These are phyloP conservation scores for Leccinum uliginosum DNA, from an alignment of 768 basidiomycete species.

Conservation along the genomic window DNA sequence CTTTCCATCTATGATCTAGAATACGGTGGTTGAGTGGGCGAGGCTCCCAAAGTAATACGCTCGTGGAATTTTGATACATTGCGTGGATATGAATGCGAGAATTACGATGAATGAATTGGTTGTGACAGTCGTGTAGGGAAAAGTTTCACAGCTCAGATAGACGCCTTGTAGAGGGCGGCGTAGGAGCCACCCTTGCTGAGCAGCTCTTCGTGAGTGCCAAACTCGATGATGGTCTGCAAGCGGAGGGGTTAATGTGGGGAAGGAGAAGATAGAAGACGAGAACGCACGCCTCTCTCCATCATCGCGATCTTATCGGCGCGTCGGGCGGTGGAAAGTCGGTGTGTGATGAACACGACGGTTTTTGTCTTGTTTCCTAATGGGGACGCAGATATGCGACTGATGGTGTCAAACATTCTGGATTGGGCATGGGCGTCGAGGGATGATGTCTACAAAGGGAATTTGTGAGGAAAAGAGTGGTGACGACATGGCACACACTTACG, in stretches of 20 bases:
- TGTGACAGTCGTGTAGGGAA: slow-evolving; percentile 5
- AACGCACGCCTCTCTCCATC: slow-evolving; percentile 72
- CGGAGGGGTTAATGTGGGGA: slow-evolving; percentile 11
- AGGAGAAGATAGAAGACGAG: slow-evolving; percentile 4
- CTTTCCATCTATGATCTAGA: slow-evolving; percentile 21
- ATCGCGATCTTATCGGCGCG: slow-evolving; percentile 84
- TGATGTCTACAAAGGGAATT: slow-evolving; percentile 50
- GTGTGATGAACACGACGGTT: slow-evolving; percentile 80
- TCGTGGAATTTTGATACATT: slow-evolving; percentile 22
- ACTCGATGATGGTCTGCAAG: slow-evolving; percentile 65
- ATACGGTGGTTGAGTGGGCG: slow-evolving; percentile 16
- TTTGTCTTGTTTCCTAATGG: slow-evolving; percentile 55
- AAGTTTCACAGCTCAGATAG: slow-evolving; percentile 39
- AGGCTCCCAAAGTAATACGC: slow-evolving; percentile 14
- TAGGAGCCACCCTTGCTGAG: slow-evolving; percentile 58
- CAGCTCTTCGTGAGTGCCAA: slow-evolving; percentile 69
- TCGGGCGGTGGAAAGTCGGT: slow-evolving; percentile 75
- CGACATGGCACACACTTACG: slow-evolving; percentile 37
- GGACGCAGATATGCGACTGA: slow-evolving; percentile 58
- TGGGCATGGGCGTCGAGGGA: slow-evolving; percentile 79
- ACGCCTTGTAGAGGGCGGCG: slow-evolving; percentile 65
- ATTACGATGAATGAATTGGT: slow-evolving; percentile 3
- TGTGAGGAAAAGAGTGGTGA: slow-evolving; percentile 3
- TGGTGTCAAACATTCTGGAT: slow-evolving; percentile 72
- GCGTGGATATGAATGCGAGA: slow-evolving; percentile 17